Percentiles rank a stretch among this genome's conserved stretches.
Conservation (phyloP, 208 protist genomes). For the Tritrichomonas musculus region DNA sequence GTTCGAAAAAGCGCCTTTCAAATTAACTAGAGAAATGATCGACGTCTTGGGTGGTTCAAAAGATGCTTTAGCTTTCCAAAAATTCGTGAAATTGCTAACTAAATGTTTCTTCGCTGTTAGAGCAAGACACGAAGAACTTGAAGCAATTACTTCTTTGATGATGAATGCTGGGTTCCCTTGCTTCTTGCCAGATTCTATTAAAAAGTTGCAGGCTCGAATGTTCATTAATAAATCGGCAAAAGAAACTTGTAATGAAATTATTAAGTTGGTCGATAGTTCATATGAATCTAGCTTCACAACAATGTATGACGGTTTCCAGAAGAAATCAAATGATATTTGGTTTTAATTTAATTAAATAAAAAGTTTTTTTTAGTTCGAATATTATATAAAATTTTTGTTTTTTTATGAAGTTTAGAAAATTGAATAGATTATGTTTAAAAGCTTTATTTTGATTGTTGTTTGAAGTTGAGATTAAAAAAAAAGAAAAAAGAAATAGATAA, state of each 20-base stretch:
- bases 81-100: constrained; percentile 41
- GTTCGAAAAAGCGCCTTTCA: constrained; percentile 58
- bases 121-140: constrained; percentile 39
- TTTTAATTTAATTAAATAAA: not conserved
- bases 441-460: too few relatives aligned
- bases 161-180: constrained; percentile 34
- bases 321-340: not conserved
- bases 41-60: constrained; percentile 43
- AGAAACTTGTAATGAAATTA: constrained; percentile 7
- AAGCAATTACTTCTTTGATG: constrained; percentile 46
- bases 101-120: constrained; percentile 38
- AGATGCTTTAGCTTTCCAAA: constrained; percentile 35
- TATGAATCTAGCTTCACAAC: constrained; percentile 18
- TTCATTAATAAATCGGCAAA: constrained; percentile 37
- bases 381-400: not conserved
- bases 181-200: constrained; percentile 45
- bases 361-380: not conserved
- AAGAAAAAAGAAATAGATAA: too few relatives aligned
- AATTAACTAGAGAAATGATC: constrained; percentile 56
- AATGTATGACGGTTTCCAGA: not conserved
- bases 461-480: too few relatives aligned
- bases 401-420: too few relatives aligned
- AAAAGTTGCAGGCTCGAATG: constrained; percentile 40
- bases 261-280: not conserved
- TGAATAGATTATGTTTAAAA: too few relatives aligned